Percentiles rank a stretch among this genome's conserved stretches.
These are phyloP conservation scores for Aschersonia sp. DNA, from an alignment of 2,329 filamentous ascomycete species.

Conservation along the genomic window DNA sequence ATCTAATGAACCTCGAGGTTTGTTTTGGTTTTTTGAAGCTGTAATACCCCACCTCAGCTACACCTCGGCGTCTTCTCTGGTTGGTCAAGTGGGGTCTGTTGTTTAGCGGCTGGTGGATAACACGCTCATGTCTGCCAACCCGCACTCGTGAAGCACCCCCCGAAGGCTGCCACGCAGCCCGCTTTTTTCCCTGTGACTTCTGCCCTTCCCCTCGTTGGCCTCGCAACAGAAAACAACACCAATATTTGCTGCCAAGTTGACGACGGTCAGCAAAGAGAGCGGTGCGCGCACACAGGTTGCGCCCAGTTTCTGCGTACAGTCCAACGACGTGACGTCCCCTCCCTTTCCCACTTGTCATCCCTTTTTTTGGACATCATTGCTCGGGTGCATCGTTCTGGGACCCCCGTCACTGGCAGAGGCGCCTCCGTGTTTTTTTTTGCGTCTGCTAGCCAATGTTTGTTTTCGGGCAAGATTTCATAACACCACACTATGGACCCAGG, in stretches of 20 bases:
- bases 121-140: neutral
- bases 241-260: conserved; percentile 18
- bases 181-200: conserved; percentile 7
- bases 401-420: neutral
- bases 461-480: conserved; percentile 18
- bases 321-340: conserved; percentile 1
- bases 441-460: conserved; percentile 22
- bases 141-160: too few relatives aligned
- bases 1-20: conserved; percentile 8
- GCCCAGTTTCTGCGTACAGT: neutral
- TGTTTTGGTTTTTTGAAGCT: conserved; percentile 4
- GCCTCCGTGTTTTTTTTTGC: conserved; percentile 4
- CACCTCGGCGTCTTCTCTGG: neutral
- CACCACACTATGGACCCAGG: conserved; percentile 20
- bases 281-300: conserved; percentile 11
- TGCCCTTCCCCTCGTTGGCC: conserved; percentile 24
- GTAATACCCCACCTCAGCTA: neutral
- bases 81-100: neutral
- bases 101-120: neutral
- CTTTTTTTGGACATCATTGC: conserved; percentile 2
- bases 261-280: conserved; percentile 12
- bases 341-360: conserved; percentile 1
- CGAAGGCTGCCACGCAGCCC: conserved; percentile 3
- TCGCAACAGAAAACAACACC: conserved; percentile 29
- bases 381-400: neutral